Percentiles rank a stretch among this genome's conserved stretches.
These are phyloP conservation scores for Cochliopodium minus DNA, from an alignment of 208 protist genomes.

Conservation along the genomic window DNA sequence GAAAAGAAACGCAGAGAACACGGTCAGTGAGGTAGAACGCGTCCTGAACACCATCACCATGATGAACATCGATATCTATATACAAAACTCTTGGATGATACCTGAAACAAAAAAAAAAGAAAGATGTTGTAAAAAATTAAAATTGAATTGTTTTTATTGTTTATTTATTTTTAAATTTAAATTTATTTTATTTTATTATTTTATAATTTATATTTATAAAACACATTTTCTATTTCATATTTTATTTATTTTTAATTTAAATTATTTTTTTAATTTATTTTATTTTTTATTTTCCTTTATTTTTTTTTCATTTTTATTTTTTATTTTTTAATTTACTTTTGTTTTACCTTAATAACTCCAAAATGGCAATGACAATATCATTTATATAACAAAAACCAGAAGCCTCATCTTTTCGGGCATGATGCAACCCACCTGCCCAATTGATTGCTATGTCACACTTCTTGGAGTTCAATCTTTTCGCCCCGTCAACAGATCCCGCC, in stretches of 20 bases:
- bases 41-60: slow-evolving; percentile 96
- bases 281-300: too few relatives aligned
- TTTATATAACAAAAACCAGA: slow-evolving; percentile 99
- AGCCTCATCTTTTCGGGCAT: slow-evolving; percentile 73
- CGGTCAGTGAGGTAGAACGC: slow-evolving; percentile 95
- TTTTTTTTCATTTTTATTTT: too few relatives aligned
- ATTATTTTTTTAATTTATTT: too few relatives aligned
- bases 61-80: slow-evolving; percentile 99
- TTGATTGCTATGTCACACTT: slow-evolving; percentile 87
- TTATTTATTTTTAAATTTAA: neutral
- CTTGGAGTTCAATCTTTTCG: slow-evolving; percentile 69
- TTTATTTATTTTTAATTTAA: too few relatives aligned
- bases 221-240: too few relatives aligned
- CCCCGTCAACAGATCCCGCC: slow-evolving; percentile 75
- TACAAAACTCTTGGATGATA: slow-evolving; percentile 87
- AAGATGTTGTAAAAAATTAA: neutral
- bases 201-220: too few relatives aligned
- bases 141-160: neutral
- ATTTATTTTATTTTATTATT: slow-evolving; percentile 9
- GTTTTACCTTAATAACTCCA: slow-evolving; percentile 97
- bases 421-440: slow-evolving; percentile 94
- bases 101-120: too few relatives aligned
- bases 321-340: too few relatives aligned
- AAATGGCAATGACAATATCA: slow-evolving; percentile 96
- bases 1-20: slow-evolving; percentile 98